Conservation (phyloP, 2,329 filamentous ascomycete genomes). For the Aspergillus sp. region DNA sequence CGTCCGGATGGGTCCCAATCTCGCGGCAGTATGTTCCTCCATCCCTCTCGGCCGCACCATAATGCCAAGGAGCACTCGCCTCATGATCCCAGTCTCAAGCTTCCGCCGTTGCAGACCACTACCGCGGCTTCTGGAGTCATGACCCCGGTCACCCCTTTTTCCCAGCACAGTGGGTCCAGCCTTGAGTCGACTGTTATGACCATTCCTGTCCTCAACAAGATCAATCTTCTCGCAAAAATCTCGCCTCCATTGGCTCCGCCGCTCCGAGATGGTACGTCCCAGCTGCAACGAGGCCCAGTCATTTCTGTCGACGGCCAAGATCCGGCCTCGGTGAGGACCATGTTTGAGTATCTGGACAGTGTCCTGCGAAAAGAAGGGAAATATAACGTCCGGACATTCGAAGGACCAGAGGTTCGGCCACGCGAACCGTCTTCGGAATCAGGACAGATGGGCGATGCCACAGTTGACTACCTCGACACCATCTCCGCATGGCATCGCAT, state of each 20-base stretch:
- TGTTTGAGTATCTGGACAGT: slow-evolving; percentile 57
- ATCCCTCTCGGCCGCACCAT: slow-evolving; percentile 44
- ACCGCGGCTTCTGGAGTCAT: slow-evolving; percentile 11
- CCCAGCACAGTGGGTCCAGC: slow-evolving; percentile 33
- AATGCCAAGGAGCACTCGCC: slow-evolving; percentile 22
- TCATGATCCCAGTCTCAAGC: slow-evolving; percentile 43
- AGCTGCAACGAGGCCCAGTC: slow-evolving; percentile 60
- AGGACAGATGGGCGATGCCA: slow-evolving; percentile 38
- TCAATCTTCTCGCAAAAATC: slow-evolving; percentile 67
- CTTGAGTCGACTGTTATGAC: slow-evolving; percentile 66
- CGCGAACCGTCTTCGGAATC: slow-evolving; percentile 14
- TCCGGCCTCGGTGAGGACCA: slow-evolving; percentile 52
- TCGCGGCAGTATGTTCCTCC: slow-evolving; percentile 32
- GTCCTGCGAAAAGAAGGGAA: slow-evolving; percentile 46
- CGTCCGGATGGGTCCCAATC: slow-evolving; percentile 23
- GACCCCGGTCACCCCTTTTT: slow-evolving; percentile 21
- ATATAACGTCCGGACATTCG: slow-evolving; percentile 42
- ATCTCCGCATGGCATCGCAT: slow-evolving; percentile 68
- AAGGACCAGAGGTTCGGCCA: slow-evolving; percentile 34
- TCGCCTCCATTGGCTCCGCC: slow-evolving; percentile 54
- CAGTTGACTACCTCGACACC: slow-evolving; percentile 54
- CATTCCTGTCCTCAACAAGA: slow-evolving; percentile 66
- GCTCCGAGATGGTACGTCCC: slow-evolving; percentile 21
- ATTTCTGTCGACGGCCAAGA: slow-evolving; percentile 75
- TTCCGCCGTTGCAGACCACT: slow-evolving; percentile 46